These are phyloP conservation scores for Cutaneotrichosporon cyanovorans DNA, from an alignment of 1,284 basidiomycete genomes.

Conservation along the genomic window DNA sequence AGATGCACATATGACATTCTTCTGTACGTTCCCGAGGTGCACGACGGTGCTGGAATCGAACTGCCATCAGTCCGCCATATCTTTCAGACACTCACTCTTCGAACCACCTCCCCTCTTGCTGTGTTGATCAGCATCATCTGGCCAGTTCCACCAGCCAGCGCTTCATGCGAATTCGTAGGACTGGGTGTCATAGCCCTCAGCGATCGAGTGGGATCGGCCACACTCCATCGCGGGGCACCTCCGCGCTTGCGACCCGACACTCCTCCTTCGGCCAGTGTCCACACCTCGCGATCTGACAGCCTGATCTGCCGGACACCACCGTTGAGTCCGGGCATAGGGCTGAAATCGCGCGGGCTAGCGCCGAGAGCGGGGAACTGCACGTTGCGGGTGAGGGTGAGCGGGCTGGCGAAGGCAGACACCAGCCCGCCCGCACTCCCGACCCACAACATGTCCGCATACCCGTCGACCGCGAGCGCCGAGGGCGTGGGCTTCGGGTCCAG, in stretches of 20 bases:
- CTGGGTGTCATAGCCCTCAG: constrained; percentile 45
- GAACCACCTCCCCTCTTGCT: constrained; percentile 60
- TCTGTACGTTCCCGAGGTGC: constrained; percentile 35
- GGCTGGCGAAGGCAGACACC: constrained; percentile 65
- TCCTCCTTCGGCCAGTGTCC: constrained; percentile 44
- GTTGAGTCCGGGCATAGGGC: constrained; percentile 10
- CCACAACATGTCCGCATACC: constrained; percentile 84
- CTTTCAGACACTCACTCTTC: constrained; percentile 48
- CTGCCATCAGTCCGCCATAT: constrained; percentile 11
- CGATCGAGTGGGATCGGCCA: constrained; percentile 37
- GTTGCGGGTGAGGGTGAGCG: constrained; percentile 47
- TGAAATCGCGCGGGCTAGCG: constrained; percentile 43
- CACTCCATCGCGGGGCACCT: constrained; percentile 43
- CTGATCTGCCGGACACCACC: constrained; percentile 58
- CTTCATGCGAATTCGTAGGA: constrained; percentile 49
- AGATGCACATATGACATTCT: constrained; percentile 61
- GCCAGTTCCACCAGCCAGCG: constrained; percentile 55
- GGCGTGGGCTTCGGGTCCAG: constrained; percentile 37
- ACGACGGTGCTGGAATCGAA: constrained; percentile 36
- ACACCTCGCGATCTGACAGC: constrained; percentile 66
- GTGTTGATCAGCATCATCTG: constrained; percentile 66
- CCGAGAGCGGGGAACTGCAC: constrained; percentile 62
- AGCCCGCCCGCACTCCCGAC: constrained; percentile 67
- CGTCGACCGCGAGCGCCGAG: constrained; percentile 76
- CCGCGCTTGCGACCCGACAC: constrained; percentile 42